Evolutionary conservation across 352 stramenopile genomes (phyloP).

Genomic region (Pythium phragmiticola): DNA sequence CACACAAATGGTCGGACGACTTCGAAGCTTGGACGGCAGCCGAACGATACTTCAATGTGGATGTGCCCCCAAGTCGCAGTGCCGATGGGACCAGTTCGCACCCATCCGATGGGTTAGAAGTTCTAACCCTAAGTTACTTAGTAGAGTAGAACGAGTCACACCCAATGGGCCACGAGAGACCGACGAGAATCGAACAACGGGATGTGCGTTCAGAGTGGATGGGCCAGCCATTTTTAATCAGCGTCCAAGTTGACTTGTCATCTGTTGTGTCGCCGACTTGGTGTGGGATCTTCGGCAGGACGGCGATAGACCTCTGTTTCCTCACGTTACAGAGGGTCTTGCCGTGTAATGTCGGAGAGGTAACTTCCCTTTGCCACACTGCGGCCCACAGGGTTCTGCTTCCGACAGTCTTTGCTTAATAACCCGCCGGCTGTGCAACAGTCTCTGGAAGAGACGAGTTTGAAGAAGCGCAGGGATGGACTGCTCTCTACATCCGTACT

Average conservation of each 20-base stretch:
- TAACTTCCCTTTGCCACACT: background rate
- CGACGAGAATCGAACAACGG: slow-evolving; percentile 8
- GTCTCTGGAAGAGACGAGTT: no score
- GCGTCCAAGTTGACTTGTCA: slow-evolving; percentile 14
- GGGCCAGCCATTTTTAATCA: slow-evolving; percentile 9
- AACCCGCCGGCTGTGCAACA: no score
- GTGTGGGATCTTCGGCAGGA: background rate
- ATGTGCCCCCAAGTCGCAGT: background rate
- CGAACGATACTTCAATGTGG: background rate
- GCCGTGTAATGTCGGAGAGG: no score
- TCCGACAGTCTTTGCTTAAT: no score
- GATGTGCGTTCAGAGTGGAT: background rate
- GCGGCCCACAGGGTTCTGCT: background rate
- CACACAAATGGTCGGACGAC: no score
- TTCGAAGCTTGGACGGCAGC: no score
- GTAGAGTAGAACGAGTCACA: no score
- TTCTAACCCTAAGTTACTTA: no score
- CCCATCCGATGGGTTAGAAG: no score
- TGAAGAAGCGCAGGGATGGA: no score
- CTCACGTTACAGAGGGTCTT: background rate
- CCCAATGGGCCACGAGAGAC: background rate
- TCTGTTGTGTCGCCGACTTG: background rate
- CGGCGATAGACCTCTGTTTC: background rate
- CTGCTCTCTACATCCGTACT: no score
- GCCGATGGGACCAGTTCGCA: background rate